phyloP scores from a whole-genome alignment of 2,329 filamentous ascomycete genomes.

The Dactylellina cionopaga region DNA sequence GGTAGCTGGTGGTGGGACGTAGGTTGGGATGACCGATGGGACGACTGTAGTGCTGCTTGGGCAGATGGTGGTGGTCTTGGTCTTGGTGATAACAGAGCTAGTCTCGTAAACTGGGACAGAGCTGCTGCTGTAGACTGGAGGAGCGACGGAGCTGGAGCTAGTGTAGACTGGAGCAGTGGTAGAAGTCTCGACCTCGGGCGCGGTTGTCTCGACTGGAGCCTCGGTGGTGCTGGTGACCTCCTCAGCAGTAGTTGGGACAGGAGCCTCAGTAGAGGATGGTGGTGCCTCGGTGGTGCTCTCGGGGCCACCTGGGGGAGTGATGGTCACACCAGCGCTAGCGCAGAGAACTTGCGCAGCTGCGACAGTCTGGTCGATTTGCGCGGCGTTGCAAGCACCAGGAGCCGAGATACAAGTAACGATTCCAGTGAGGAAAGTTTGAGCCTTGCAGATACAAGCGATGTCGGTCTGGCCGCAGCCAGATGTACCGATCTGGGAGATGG shows the following conservation, averaged over 20 bases:
- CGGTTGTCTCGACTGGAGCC: slow-evolving; percentile 1
- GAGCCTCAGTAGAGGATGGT: neutral
- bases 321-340: slow-evolving; percentile 38
- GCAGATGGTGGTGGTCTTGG: slow-evolving; percentile 47
- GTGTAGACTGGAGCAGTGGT: slow-evolving; percentile 18
- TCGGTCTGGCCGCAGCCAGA: slow-evolving; percentile 39
- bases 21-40: slow-evolving; percentile 13
- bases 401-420: slow-evolving; percentile 35
- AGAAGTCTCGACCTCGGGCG: slow-evolving; percentile 2
- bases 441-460: slow-evolving; percentile 37
- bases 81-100: slow-evolving; percentile 45
- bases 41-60: slow-evolving; percentile 22
- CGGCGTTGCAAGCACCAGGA: slow-evolving; percentile 11
- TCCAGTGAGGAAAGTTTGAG: slow-evolving; percentile 20
- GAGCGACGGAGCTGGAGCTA: neutral
- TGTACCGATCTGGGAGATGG: slow-evolving; percentile 28
- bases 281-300: neutral
- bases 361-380: slow-evolving; percentile 25
- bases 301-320: slow-evolving; percentile 27
- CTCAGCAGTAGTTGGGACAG: neutral
- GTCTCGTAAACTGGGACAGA: too few species aligned
- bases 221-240: slow-evolving; percentile 5
- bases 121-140: slow-evolving; percentile 1
- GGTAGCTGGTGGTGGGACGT: slow-evolving; percentile 30
- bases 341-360: slow-evolving; percentile 35